These are phyloP conservation scores for Cryptococcus sp. DNA, from an alignment of 1,284 basidiomycete genomes.

Conservation along the genomic window DNA sequence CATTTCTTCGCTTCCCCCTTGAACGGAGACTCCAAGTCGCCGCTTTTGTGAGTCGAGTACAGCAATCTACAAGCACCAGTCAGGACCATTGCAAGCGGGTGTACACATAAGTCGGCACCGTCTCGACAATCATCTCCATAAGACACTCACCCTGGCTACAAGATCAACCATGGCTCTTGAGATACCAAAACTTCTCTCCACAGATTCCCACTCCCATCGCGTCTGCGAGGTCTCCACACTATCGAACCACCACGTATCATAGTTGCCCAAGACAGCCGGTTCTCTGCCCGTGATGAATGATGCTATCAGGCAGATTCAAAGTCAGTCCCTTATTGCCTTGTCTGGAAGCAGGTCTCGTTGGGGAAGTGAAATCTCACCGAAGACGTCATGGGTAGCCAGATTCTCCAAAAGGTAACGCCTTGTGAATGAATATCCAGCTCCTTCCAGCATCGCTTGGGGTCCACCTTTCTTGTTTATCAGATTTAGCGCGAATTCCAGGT, in stretches of 20 bases:
- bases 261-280: constrained; percentile 35
- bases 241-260: constrained; percentile 43
- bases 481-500: constrained; percentile 40
- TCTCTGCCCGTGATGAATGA: constrained; percentile 40
- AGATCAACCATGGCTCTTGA: constrained; percentile 40
- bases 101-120: neutral
- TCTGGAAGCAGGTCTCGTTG: too few species aligned
- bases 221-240: constrained; percentile 38
- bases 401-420: constrained; percentile 39
- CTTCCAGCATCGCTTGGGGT: constrained; percentile 34
- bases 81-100: neutral
- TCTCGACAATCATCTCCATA: neutral
- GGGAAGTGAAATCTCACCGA: constrained; percentile 22
- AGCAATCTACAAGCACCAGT: constrained; percentile 15
- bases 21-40: constrained; percentile 22
- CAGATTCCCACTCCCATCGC: constrained; percentile 43
- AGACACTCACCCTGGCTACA: constrained; percentile 33
- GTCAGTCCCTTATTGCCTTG: too few species aligned
- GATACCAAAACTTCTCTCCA: constrained; percentile 38
- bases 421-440: constrained; percentile 30
- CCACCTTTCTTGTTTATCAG: constrained; percentile 36
- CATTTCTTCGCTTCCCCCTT: constrained; percentile 25
- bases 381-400: constrained; percentile 38
- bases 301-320: constrained; percentile 11
- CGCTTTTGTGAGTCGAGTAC: constrained; percentile 33